Percentiles rank a stretch among this genome's conserved stretches.
Conservation (phyloP, 1,139 yeast species). For the Saccharomycopsis phalli region DNA sequence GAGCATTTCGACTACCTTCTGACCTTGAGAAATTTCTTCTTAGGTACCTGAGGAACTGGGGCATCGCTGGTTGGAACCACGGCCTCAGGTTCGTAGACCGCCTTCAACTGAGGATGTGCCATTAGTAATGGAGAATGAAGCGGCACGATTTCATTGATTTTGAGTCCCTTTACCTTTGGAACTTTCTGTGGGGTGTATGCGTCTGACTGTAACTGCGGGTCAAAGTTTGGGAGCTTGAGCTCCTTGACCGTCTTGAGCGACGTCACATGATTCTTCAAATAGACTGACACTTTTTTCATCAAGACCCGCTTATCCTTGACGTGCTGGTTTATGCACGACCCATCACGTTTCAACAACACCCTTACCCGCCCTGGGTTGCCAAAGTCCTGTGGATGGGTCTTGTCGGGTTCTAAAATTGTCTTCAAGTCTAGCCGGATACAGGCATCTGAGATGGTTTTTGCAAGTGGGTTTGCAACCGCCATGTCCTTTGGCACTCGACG, state of each 20-base stretch:
- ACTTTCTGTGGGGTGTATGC: conserved; percentile 43
- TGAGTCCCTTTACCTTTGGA: conserved; percentile 76
- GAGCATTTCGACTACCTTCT: conserved; percentile 24
- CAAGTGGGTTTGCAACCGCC: conserved; percentile 84
- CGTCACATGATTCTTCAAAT: conserved; percentile 62
- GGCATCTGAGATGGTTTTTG: conserved; percentile 68
- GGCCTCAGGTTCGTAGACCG: conserved; percentile 52
- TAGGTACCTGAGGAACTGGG: conserved; percentile 30
- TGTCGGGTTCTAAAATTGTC: conserved; percentile 61
- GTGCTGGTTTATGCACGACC: conserved; percentile 30
- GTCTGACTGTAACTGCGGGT: conserved; percentile 16
- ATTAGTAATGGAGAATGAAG: conserved; percentile 68
- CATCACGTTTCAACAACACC: conserved; percentile 49
- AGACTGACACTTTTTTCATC: conserved; percentile 51
- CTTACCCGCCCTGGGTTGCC: conserved; percentile 95
- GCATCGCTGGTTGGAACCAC: conserved; percentile 30
- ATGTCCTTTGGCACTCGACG: conserved; percentile 59
- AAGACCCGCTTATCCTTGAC: conserved; percentile 59
- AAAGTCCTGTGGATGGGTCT: conserved; percentile 92
- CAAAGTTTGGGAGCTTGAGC: conserved; percentile 40
- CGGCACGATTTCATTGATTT: conserved; percentile 81
- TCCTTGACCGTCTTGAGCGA: conserved; percentile 52
- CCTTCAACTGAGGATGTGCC: conserved; percentile 78
- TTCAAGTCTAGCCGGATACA: conserved; percentile 32
- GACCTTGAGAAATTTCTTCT: conserved; percentile 34